phyloP scores from a whole-genome alignment of 441 rosid species.

The Adansonia grandidieri region DNA sequence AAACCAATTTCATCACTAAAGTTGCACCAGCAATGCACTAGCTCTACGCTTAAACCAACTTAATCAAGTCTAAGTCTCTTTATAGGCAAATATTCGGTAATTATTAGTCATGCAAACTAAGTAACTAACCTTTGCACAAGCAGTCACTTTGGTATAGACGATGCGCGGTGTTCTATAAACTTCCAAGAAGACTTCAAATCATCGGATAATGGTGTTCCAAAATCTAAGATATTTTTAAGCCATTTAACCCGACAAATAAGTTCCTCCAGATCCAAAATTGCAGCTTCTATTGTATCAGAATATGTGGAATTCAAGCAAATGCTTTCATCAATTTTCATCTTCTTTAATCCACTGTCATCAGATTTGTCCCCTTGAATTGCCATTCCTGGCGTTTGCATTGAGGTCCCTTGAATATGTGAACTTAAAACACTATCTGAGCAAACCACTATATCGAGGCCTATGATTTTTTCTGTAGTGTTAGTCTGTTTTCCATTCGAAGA shows the following conservation, averaged over 20 bases:
- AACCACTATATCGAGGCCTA: conserved; percentile 21
- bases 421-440: conserved; percentile 41
- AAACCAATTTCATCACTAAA: neutral
- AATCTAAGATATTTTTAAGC: conserved; percentile 50
- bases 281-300: conserved; percentile 58
- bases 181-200: conserved; percentile 44
- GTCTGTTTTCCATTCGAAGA: conserved; percentile 24
- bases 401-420: conserved; percentile 26
- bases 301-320: conserved; percentile 45
- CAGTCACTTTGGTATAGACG: conserved; percentile 30
- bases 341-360: conserved; percentile 30
- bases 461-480: conserved; percentile 16
- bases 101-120: conserved; percentile 4
- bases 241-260: conserved; percentile 60
- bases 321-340: conserved; percentile 40
- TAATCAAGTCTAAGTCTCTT: neutral
- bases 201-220: conserved; percentile 37
- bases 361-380: neutral
- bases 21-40: neutral
- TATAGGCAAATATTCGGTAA: neutral
- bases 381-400: conserved; percentile 31
- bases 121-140: conserved; percentile 9
- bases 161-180: conserved; percentile 43
- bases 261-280: conserved; percentile 70
- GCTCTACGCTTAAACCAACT: neutral